A percentile compares a stretch with the other conserved stretches of the same genome.
Evolutionary conservation across 1,139 yeast genomes (phyloP).

Genomic region (Nakaseomyces uthaithaninus): DNA sequence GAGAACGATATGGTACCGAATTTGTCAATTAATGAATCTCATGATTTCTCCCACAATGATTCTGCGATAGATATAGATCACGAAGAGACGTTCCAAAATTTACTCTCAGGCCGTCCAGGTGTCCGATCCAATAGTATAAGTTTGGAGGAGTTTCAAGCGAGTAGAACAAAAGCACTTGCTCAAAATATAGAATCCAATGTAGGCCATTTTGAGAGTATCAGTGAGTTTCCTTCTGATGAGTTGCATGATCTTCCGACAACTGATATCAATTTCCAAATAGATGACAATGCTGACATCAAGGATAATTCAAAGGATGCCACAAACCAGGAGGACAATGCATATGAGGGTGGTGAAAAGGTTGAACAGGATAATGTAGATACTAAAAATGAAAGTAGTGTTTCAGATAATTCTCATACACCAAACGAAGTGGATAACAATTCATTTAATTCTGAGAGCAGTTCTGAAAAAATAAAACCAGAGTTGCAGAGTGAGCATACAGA

Average conservation of each 20-base stretch:
- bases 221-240: constrained; percentile 2
- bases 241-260: background rate
- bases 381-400: background rate
- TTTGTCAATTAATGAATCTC: background rate
- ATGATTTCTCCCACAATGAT: background rate
- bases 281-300: background rate
- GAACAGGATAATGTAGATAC: background rate
- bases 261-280: background rate
- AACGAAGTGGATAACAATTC: no score
- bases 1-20: background rate
- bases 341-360: background rate
- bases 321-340: background rate
- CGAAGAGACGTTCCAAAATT: background rate
- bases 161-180: background rate
- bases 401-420: no score
- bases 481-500: no score
- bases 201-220: background rate
- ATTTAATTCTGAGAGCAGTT: no score
- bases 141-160: constrained; percentile 2
- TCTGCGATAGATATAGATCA: background rate
- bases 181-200: background rate
- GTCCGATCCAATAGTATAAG: background rate
- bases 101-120: background rate
- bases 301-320: background rate
- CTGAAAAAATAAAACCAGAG: no score